Evolutionary conservation across 2,329 filamentous ascomycete species (phyloP).

Genomic region (Talaromyces atroroseus): DNA sequence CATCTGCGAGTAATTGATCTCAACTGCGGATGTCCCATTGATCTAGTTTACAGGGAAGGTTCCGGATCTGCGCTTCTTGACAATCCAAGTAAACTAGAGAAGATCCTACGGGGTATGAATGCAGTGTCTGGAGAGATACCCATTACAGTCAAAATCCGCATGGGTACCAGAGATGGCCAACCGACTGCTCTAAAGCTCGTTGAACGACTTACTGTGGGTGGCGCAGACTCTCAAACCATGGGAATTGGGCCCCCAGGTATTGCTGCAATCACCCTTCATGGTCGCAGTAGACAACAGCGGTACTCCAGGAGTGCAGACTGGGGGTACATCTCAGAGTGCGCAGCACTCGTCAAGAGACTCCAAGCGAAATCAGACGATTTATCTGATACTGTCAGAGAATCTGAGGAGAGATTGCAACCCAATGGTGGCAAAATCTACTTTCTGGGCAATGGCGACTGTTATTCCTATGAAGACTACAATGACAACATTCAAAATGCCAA

Average conservation of each 20-base stretch:
- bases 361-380: constrained; percentile 62
- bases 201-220: constrained; percentile 76
- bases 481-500: constrained; percentile 68
- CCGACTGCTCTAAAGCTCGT: constrained; percentile 77
- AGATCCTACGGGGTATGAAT: constrained; percentile 95
- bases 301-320: constrained; percentile 93
- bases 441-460: constrained; percentile 93
- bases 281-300: constrained; percentile 85
- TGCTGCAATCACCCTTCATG: constrained; percentile 93
- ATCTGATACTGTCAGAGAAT: constrained; percentile 70
- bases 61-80: constrained; percentile 92
- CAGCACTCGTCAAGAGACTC: constrained; percentile 74
- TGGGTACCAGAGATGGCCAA: constrained; percentile 73
- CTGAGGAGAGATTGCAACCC: constrained; percentile 68
- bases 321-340: constrained; percentile 87
- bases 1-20: constrained; percentile 86
- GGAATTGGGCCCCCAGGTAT: constrained; percentile 72
- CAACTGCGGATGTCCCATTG: constrained; percentile 96
- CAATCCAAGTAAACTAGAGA: constrained; percentile 77
- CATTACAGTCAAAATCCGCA: constrained; percentile 91
- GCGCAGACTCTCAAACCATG: constrained; percentile 61
- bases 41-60: constrained; percentile 82
- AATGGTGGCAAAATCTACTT: constrained; percentile 76
- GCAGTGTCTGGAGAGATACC: constrained; percentile 83
- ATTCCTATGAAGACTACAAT: constrained; percentile 84